These are phyloP conservation scores for Alternaria sp. DNA, from an alignment of 2,329 filamentous ascomycete genomes.

Conservation along the genomic window DNA sequence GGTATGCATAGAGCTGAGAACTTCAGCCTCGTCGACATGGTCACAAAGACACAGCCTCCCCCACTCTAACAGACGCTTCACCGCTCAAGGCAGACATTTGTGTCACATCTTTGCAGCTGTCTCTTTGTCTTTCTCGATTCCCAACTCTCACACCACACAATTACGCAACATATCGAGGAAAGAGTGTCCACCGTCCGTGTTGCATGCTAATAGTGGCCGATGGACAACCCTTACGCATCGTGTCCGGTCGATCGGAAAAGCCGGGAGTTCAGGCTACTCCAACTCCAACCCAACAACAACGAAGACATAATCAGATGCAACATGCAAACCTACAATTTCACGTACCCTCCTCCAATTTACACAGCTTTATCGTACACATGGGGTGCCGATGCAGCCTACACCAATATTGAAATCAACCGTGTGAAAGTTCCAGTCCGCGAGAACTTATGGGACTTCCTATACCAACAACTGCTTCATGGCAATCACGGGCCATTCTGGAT, in stretches of 20 bases:
- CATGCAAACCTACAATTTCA: background rate
- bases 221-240: background rate
- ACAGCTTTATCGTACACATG: background rate
- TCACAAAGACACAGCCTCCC: background rate
- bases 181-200: background rate
- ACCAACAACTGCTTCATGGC: background rate
- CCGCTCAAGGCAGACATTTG: background rate
- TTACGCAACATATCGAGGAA: background rate
- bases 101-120: background rate
- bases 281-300: background rate
- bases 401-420: background rate
- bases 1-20: background rate
- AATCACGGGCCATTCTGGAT: constrained; percentile 20
- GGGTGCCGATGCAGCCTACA: background rate
- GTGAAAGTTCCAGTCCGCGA: background rate
- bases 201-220: background rate
- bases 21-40: background rate
- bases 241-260: background rate
- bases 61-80: background rate
- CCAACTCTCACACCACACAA: background rate
- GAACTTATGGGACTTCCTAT: background rate
- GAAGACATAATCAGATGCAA: background rate
- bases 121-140: background rate
- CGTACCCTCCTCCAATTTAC: background rate
- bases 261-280: background rate